A percentile compares a stretch with the other conserved stretches of the same genome.
Conservation (phyloP, 2,329 filamentous ascomycete species). For the Paecilomyces fulvus region DNA sequence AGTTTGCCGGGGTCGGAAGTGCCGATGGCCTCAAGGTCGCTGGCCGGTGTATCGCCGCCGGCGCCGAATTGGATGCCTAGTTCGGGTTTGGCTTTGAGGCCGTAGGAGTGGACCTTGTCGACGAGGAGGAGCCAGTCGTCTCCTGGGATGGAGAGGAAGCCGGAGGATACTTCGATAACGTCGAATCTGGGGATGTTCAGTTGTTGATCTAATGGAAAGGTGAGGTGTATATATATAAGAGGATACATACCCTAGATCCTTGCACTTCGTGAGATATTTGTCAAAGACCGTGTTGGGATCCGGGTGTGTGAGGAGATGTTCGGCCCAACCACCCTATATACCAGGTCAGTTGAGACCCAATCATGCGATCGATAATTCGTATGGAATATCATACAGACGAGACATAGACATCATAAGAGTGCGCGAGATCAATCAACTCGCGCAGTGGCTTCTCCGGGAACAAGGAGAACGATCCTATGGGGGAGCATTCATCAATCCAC, state of each 20-base stretch:
- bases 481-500: not conserved
- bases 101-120: conserved; percentile 39
- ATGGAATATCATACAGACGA: conserved; percentile 34
- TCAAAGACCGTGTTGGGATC: conserved; percentile 40
- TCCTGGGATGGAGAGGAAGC: conserved; percentile 46
- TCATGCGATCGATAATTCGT: not conserved
- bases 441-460: conserved; percentile 39
- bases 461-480: conserved; percentile 41
- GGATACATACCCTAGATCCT: conserved; percentile 36
- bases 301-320: conserved; percentile 44
- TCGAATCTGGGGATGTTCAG: conserved; percentile 36
- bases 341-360: not conserved
- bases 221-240: not conserved
- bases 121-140: conserved; percentile 48
- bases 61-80: conserved; percentile 51
- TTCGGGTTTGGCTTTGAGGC: conserved; percentile 47
- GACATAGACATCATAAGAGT: conserved; percentile 43
- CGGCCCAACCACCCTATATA: conserved; percentile 44
- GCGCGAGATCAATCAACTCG: conserved; percentile 43
- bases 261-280: conserved; percentile 45
- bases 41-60: conserved; percentile 44
- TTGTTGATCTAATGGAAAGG: not conserved
- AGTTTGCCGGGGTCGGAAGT: conserved; percentile 44
- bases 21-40: conserved; percentile 40
- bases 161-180: conserved; percentile 46